A percentile compares a stretch with the other conserved stretches of the same genome.
phyloP scores from a whole-genome alignment of 768 basidiomycete genomes.

The Russula sp. region DNA sequence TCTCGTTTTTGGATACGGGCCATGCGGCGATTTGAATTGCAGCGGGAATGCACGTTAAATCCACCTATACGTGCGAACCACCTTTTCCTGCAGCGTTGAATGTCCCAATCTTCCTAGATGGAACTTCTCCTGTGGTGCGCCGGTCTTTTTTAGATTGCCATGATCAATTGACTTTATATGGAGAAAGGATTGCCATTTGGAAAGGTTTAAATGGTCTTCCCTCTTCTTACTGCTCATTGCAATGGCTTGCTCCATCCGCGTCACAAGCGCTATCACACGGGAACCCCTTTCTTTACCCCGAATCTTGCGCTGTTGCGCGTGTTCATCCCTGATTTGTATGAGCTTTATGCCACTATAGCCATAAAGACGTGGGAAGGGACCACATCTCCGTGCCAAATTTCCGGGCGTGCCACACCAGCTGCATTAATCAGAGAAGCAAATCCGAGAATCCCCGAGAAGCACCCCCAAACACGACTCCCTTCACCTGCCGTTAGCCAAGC shows the following conservation, averaged over 20 bases:
- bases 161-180: not conserved
- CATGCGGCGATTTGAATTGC: slow-evolving; percentile 86
- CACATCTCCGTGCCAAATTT: not conserved
- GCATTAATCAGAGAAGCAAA: not conserved
- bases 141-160: not conserved
- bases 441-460: too few relatives aligned
- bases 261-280: slow-evolving; percentile 89
- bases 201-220: slow-evolving; percentile 73
- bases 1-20: slow-evolving; percentile 87
- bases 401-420: not conserved
- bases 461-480: not conserved
- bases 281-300: slow-evolving; percentile 55
- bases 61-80: slow-evolving; percentile 73
- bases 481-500: not conserved
- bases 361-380: not conserved
- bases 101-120: too few relatives aligned
- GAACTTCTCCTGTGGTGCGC: too few relatives aligned
- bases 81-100: slow-evolving; percentile 85
- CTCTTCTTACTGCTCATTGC: slow-evolving; percentile 76
- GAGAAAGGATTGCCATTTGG: slow-evolving; percentile 63
- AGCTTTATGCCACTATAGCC: not conserved
- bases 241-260: slow-evolving; percentile 74
- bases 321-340: slow-evolving; percentile 34
- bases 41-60: slow-evolving; percentile 86
- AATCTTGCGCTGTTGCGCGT: slow-evolving; percentile 36